Base-by-base conservation (phyloP, 1,139 yeast genomes). In the Kodamaea derodonti region DNA sequence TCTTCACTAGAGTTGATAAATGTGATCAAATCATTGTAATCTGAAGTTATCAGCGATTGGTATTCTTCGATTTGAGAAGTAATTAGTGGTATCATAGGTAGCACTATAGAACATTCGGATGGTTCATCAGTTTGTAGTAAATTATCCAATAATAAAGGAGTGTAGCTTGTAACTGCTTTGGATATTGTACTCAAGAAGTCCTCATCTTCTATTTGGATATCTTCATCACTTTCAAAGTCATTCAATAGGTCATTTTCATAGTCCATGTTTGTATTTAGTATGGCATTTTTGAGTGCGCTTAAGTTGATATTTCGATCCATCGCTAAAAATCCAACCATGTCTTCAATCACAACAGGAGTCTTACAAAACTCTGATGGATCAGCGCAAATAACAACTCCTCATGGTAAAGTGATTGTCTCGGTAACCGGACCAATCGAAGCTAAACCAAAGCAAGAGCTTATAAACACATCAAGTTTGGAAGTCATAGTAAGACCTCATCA, bases 381-480 rank as follows among this genome's bases (percentile, higher is more conserved):
- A 2, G 80, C 94, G 0, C 75, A 74, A 32, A 65, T 83, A 43
- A 53, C 60, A 16, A 54, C 64, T 15, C 74, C 70, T 6, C 58
- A 54, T 15, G 78, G 86, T 1, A 75, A 76, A 43, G 79, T 84
- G 6, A 58, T 87, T 3, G 78, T 83, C 28, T 79, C 95, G 0
- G 90, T 90, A 1, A 75, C 90, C 1, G 98, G 98, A 0, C 98
- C 98, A 1, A 73, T 90, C 31, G 97, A 90, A 51, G 85, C 90
- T 9, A 84, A 83, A 56, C 60, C 76, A 14, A 74, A 94, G 47
- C 95, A 88, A 54, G 98, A 92, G 55, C 60, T 82, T 27, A 95
- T 97, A 6, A 82, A 84, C 16, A 69, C 72, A 32, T 82, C 92
- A 13, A 78, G 87, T 17, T 58, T 92, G 26, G 97, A 88, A 56